Base-by-base conservation (phyloP, 768 basidiomycete genomes). In the Lentinula raphanica region DNA sequence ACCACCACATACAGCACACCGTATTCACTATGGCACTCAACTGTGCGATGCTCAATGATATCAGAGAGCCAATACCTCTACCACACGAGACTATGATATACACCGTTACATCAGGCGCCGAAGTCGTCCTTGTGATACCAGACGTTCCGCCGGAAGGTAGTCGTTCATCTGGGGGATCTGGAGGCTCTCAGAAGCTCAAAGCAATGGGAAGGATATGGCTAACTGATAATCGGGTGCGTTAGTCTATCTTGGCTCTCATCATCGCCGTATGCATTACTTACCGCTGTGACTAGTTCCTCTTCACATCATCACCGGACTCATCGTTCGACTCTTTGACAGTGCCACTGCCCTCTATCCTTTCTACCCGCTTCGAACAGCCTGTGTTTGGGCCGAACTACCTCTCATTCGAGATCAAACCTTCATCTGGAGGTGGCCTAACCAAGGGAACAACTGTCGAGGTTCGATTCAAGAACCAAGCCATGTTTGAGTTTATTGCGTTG, bases 311-410 rank as follows among this genome's bases (percentile, higher is more conserved):
- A 11, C 61, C 64, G 9, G 25, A 55, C 49, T 62, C 60, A 17
- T 45, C 58, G 17, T 55, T 62, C 21, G 61, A 64, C 17, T 62
- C 60, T 8, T 40, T 61, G 15, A 54, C 61, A 72, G 66, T 92
- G 32, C 89, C 87, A 5, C 74, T 90, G 5, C 78, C 75, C 32
- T 75, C 86, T 0, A 81, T 92, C 59, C 71, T 90, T 12, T 81
- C 83, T 9, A 87, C 88, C 19, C 79, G 77, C 62, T 92, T 88
- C 66, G 84, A 90, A 62, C 90, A 92, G 67, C 91, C 91, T 3
- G 78, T 83, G 8, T 85, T 92, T 56, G 81, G 79, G 46, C 69
- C 80, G 9, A 92, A 92, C 69, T 88, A 81, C 62, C 75, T 92
- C 49, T 67, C 73, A 0, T 76, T 92, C 62, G 82, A 86, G 48